Evolutionary conservation across 345 rosid genomes (phyloP).

Genomic region (Pelargonium nanum): DNA sequence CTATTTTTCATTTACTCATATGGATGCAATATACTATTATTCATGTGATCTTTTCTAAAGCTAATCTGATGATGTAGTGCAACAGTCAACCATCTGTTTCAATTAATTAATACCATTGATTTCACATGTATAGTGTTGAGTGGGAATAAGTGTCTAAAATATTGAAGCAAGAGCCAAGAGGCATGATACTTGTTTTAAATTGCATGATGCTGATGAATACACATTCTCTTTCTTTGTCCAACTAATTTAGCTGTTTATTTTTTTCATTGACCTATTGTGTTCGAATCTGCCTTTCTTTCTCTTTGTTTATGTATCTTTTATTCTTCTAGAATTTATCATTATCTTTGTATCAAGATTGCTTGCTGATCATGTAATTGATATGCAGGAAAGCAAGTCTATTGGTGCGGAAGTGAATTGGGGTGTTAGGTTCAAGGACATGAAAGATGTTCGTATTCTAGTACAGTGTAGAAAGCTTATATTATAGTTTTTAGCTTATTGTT

Average conservation of each 20-base stretch:
- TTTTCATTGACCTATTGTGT: not conserved
- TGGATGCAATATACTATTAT: not conserved
- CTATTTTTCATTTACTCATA: not conserved
- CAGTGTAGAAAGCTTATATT: conserved; percentile 8
- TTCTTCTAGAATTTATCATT: not conserved
- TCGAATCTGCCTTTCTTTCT: not conserved
- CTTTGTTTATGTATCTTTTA: not conserved
- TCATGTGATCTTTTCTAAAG: not conserved
- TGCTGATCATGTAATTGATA: conserved; percentile 4
- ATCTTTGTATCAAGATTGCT: not conserved
- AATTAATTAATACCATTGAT: not conserved
- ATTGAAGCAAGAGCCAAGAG: no score
- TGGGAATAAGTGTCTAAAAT: not conserved
- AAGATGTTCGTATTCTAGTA: conserved; percentile 52
- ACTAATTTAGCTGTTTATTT: not conserved
- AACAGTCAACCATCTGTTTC: not conserved
- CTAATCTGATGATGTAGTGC: not conserved
- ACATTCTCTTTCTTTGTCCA: not conserved
- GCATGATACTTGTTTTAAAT: no score
- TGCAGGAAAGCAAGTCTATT: conserved; percentile 84
- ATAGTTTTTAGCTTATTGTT: conserved; percentile 6
- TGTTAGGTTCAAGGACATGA: conserved; percentile 65
- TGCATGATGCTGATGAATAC: not conserved
- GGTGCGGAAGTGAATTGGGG: conserved; percentile 99
- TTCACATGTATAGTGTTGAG: not conserved